Conservation (phyloP, 208 protist species). For the Trypanosoma theileri region DNA sequence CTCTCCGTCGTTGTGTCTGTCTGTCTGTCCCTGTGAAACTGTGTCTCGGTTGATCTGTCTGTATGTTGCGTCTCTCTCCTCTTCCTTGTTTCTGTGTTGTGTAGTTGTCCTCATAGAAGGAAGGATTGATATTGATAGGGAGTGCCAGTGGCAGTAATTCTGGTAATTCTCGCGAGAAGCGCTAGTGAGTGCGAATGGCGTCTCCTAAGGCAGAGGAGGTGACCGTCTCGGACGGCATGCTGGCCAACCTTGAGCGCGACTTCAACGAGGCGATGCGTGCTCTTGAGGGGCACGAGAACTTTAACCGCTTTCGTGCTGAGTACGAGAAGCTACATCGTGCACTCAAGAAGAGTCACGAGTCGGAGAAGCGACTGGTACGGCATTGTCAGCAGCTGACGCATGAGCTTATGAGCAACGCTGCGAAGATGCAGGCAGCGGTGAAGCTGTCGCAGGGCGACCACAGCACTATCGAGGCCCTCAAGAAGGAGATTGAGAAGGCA, state of each 20-base stretch:
- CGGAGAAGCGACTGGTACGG: conserved; percentile 96
- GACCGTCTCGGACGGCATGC: conserved; percentile 64
- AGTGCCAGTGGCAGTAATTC: no score
- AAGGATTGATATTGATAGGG: no score
- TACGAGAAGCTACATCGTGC: conserved; percentile 97
- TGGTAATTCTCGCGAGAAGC: no score
- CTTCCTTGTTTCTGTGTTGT: no score
- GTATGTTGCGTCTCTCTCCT: no score
- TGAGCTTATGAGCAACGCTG: conserved; percentile 96
- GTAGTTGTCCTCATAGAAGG: no score
- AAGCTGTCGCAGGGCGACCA: conserved; percentile 97
- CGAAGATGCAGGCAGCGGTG: conserved; percentile 97
- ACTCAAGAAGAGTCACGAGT: conserved; percentile 96
- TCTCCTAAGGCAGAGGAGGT: conserved; percentile 45
- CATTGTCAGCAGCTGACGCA: conserved; percentile 95
- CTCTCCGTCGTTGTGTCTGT: background rate
- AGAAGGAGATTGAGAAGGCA: conserved; percentile 97
- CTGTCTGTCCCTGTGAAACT: no score
- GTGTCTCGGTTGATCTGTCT: background rate
- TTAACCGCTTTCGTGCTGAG: conserved; percentile 96
- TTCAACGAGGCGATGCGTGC: conserved; percentile 94
- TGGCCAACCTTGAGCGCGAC: conserved; percentile 92
- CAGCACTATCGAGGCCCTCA: conserved; percentile 96
- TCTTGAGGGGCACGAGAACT: conserved; percentile 91
- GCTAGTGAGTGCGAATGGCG: background rate